Evolutionary conservation across 163 green algal species (phyloP).

Genomic region (Coccomyxa subellipsoidea): DNA sequence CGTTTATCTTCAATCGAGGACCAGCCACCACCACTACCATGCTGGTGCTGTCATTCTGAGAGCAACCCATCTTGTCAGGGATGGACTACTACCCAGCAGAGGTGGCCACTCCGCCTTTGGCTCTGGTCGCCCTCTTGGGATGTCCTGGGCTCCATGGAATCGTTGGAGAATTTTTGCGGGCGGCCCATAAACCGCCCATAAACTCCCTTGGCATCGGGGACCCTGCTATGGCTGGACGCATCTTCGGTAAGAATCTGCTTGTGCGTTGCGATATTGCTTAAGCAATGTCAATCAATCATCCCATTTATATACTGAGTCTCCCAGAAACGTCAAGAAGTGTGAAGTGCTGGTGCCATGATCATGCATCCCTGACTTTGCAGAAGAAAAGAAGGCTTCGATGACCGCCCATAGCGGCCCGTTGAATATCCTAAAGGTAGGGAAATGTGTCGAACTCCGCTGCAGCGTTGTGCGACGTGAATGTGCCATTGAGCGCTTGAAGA

Average conservation of each 20-base stretch:
- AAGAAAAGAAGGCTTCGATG: constrained; percentile 6
- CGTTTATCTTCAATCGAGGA: too few species aligned
- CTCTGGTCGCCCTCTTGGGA: constrained; percentile 63
- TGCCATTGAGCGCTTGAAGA: neutral
- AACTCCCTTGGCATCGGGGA: constrained; percentile 57
- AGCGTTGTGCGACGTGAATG: neutral
- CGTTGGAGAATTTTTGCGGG: constrained; percentile 58
- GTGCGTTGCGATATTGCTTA: neutral
- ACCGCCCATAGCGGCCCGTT: neutral
- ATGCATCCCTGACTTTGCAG: constrained; percentile 14
- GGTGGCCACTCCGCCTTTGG: constrained; percentile 59
- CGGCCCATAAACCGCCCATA: constrained; percentile 52
- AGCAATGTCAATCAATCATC: too few species aligned
- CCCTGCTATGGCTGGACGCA: constrained; percentile 32
- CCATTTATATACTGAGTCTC: too few species aligned
- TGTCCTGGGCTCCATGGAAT: constrained; percentile 48
- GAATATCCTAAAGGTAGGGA: constrained; percentile 30
- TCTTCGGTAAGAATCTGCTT: constrained; percentile 50
- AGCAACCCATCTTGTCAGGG: neutral
- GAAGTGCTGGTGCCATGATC: too few species aligned
- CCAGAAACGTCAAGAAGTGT: too few species aligned
- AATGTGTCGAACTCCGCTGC: neutral
- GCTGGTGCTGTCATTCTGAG: neutral
- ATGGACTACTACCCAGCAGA: constrained; percentile 53
- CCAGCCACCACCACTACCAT: too few species aligned